Base-by-base conservation (phyloP, 83 land plant species). In the Picea mariana region DNA sequence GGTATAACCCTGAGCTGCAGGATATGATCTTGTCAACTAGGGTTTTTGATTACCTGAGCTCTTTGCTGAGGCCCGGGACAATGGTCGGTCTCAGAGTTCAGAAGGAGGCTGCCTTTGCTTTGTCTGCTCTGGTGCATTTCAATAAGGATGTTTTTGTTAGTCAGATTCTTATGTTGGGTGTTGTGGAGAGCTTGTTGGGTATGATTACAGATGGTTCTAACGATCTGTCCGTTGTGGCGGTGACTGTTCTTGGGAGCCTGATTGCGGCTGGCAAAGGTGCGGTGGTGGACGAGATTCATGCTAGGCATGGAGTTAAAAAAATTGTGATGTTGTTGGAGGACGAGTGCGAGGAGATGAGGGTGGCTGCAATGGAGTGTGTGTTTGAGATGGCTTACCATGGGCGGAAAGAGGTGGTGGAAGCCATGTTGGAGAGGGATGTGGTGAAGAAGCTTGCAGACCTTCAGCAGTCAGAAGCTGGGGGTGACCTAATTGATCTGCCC, bases 121-220 rank as follows among this genome's bases (percentile, higher is more conserved):
- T 86, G 24, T 83, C 86, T 12, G 85, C 87, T 9, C 61, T 90
- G 77, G 87, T 86, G 21, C 13, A 49, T 65, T 90, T 90, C 84
- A 90, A 90, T 84, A 88, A 88, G 81, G 88, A 85, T 49, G 92
- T 90, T 24, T 90, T 90, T 78, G 90, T 88, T 15, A 88, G 87
- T 11, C 83, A 80, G 40, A 78, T 89, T 11, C 34, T 83, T 34
- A 86, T 88, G 88, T 87, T 85, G 3, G 81, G 80, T 13, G 83
- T 85, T 6, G 78, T 86, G 58, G 64, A 55, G 21, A 79, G 77
- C 3, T 67, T 90, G 24, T 55, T 88, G 18, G 31, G 62, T 9
- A 86, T 84, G 87, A 75, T 61, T 5, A 20, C 82, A 1, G 21
- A 69, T 12, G 44, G 38, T 31, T 78, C 89, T 0, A 44, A 49